Evolutionary conservation across 2,329 filamentous ascomycete genomes (phyloP), one percentile per base, ranked within the genome.

Genomic region (Fusarium haematococcum): DNA sequence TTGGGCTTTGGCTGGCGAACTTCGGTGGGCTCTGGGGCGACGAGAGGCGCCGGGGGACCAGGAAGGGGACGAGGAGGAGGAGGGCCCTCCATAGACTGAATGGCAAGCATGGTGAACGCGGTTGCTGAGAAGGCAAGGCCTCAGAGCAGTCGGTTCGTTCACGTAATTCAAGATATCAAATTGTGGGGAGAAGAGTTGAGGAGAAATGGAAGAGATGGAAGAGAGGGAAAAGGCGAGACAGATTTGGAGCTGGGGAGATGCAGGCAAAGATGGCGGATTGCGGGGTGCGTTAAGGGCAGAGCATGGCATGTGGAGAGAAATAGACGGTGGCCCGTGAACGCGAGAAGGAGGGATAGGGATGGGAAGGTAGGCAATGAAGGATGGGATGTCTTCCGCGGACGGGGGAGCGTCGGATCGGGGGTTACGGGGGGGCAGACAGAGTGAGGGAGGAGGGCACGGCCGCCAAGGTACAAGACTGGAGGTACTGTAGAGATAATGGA

Each of bases 1-100:
- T 91, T 91, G 75, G 89, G 89, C 77, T 91, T 91, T 80, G 89
- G 88, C 74, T 88, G 86, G 77, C 87, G 87, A 77, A 82, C 82
- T 76, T 90, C 88, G 66, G 84, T 85, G 71, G 83, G 84, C 74
- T 89, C 88, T 50, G 86, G 85, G 32, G 75, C 72, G 63, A 74
- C 73, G 43, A 83, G 78, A 60, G 74, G 73, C 68, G 69, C 73
- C 68, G 70, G 63, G 65, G 77, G 74, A 18, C 73, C 73, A 54
- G 78, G 73, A 61, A 80, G 76, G 43, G 79, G 70, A 54, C 77
- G 81, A 76, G 81, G 79, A 77, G 81, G 79, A 77, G 80, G 68
- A 69, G 84, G 81, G 52, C 84, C 85, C 80, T 90, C 88, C 79
- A 89, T 85, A 73, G 88, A 85, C 78, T 87, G 86, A 70, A 88